phyloP scores from a whole-genome alignment of 805 yeast species.

The Wickerhamomyces mucosus region DNA sequence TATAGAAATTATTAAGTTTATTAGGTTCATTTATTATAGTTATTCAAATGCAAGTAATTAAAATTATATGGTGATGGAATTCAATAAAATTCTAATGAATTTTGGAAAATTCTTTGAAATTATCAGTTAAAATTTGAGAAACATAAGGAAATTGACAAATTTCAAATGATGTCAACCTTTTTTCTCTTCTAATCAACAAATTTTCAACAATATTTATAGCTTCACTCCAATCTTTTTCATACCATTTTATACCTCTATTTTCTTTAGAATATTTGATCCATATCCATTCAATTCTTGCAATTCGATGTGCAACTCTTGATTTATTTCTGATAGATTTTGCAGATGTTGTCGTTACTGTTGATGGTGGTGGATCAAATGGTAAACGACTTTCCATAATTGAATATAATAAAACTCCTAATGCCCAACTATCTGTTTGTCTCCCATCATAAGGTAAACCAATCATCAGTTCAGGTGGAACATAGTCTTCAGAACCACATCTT shows the following conservation, averaged over 20 bases:
- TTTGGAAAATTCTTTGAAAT: too few species aligned
- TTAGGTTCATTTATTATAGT: too few species aligned
- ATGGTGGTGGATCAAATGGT: conserved; percentile 86
- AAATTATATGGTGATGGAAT: too few species aligned
- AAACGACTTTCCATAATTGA: conserved; percentile 75
- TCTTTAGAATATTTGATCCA: conserved; percentile 51
- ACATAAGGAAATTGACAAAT: conserved; percentile 29
- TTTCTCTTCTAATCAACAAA: conserved; percentile 39
- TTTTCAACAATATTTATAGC: conserved; percentile 43
- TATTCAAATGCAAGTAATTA: too few species aligned
- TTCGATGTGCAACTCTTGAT: conserved; percentile 71
- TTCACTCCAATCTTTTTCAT: conserved; percentile 28
- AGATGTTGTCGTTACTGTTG: too few species aligned
- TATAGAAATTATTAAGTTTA: too few species aligned
- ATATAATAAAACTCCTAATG: conserved; percentile 85
- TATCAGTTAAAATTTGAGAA: too few species aligned
- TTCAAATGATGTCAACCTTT: conserved; percentile 27
- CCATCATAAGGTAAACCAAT: conserved; percentile 93
- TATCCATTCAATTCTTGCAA: conserved; percentile 87
- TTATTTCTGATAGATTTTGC: conserved; percentile 32
- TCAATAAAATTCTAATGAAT: too few species aligned
- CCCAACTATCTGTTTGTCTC: conserved; percentile 87
- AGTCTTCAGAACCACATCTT: conserved; percentile 94
- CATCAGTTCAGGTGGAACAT: conserved; percentile 87
- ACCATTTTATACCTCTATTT: conserved; percentile 12